Evolutionary conservation across 2,329 filamentous ascomycete species (phyloP).

Genomic region (Colletotrichum tofieldiae): DNA sequence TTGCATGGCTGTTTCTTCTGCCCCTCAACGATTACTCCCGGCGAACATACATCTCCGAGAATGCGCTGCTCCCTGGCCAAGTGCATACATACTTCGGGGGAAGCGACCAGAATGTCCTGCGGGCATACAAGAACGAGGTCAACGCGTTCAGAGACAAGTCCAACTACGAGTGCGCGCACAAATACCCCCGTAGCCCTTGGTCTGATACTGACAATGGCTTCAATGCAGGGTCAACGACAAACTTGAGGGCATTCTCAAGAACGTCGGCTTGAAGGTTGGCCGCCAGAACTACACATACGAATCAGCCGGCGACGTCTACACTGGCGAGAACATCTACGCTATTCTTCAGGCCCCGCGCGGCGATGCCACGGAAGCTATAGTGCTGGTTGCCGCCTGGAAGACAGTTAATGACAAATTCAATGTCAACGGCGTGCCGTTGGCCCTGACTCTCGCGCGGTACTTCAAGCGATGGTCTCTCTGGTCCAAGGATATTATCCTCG

Average conservation of each 20-base stretch:
- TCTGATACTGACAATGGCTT: constrained; percentile 2
- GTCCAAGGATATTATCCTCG: constrained; percentile 98
- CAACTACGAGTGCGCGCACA: constrained; percentile 65
- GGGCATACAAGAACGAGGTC: constrained; percentile 90
- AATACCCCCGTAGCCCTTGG: neutral
- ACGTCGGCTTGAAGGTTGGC: constrained; percentile 88
- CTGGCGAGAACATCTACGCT: constrained; percentile 93
- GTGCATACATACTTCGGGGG: constrained; percentile 98
- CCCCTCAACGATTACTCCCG: constrained; percentile 93
- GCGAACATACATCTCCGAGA: constrained; percentile 96
- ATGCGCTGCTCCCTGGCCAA: constrained; percentile 94
- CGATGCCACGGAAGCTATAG: constrained; percentile 97
- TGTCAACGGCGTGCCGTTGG: constrained; percentile 87
- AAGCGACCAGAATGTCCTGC: constrained; percentile 94
- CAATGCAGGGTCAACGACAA: constrained; percentile 73
- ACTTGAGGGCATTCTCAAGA: constrained; percentile 82
- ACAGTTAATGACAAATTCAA: constrained; percentile 87
- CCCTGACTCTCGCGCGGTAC: constrained; percentile 90
- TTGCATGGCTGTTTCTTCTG: constrained; percentile 91
- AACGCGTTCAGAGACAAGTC: constrained; percentile 70
- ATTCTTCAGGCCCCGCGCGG: constrained; percentile 94
- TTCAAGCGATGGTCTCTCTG: constrained; percentile 98
- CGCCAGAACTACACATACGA: constrained; percentile 90
- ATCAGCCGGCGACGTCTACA: constrained; percentile 80
- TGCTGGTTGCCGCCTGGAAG: constrained; percentile 90